Conservation (phyloP, 805 yeast genomes). For the Lachancea nothofagi region DNA sequence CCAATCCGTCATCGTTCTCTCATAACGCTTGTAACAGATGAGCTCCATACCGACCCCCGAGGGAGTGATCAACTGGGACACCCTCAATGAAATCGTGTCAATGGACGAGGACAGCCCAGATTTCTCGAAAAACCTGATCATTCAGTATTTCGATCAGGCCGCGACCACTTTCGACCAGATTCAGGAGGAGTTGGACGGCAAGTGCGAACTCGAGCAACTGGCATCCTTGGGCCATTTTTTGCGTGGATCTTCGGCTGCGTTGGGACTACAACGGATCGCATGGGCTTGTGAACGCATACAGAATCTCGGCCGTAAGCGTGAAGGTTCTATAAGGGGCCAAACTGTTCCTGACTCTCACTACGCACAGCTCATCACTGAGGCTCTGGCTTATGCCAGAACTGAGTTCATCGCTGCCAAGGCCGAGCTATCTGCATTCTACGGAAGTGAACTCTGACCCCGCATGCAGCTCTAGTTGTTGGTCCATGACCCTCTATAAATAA, state of each 20-base stretch:
- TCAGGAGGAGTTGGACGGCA: slow-evolving; percentile 39
- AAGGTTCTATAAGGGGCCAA: slow-evolving; percentile 29
- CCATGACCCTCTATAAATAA: too few species aligned
- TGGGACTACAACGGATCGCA: slow-evolving; percentile 78
- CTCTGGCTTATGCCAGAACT: slow-evolving; percentile 43
- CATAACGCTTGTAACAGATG: too few species aligned
- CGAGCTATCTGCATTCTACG: slow-evolving; percentile 45
- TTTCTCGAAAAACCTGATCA: slow-evolving; percentile 70
- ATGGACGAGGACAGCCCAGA: slow-evolving; percentile 98
- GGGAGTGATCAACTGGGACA: slow-evolving; percentile 82
- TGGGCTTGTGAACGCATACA: slow-evolving; percentile 90
- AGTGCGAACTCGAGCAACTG: slow-evolving; percentile 48
- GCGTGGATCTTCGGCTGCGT: slow-evolving; percentile 92
- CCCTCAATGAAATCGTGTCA: slow-evolving; percentile 77
- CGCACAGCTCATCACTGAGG: slow-evolving; percentile 40
- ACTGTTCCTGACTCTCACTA: slow-evolving; percentile 34
- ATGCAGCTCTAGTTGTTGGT: neutral
- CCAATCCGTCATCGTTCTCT: too few species aligned
- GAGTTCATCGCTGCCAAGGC: slow-evolving; percentile 42
- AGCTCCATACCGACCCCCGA: slow-evolving; percentile 22
- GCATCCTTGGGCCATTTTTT: slow-evolving; percentile 84
- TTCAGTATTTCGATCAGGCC: slow-evolving; percentile 87
- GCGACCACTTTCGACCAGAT: slow-evolving; percentile 70
- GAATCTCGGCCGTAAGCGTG: slow-evolving; percentile 59
- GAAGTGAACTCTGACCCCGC: slow-evolving; percentile 24